Conservation (phyloP, 371 early-diverging fungal species). For the Mortierella sp. region DNA sequence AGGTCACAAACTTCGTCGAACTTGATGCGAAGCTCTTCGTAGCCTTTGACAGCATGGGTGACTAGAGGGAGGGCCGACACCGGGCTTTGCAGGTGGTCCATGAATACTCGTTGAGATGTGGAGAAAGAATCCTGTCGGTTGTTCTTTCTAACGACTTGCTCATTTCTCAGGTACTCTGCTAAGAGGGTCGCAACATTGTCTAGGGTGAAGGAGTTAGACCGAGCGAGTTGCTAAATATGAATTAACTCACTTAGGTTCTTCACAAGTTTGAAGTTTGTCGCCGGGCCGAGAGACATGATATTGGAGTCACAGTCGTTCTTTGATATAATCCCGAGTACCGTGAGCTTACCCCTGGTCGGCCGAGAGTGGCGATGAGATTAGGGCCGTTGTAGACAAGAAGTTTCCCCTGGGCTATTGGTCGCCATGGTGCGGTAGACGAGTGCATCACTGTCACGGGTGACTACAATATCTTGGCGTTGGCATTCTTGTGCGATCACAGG, state of each 20-base stretch:
- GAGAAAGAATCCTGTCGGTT: no score
- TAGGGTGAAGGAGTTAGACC: no score
- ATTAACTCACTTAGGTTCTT: not conserved
- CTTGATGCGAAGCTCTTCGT: not conserved
- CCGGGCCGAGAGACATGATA: not conserved
- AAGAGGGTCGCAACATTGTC: no score
- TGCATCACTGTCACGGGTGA: conserved; percentile 5
- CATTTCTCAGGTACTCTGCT: no score
- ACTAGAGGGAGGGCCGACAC: not conserved
- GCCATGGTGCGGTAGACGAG: conserved; percentile 1
- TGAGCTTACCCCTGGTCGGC: not conserved
- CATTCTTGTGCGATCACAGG: not conserved
- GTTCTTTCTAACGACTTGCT: no score
- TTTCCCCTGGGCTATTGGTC: not conserved
- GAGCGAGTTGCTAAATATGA: no score
- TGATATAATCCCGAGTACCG: conserved; percentile 2
- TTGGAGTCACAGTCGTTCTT: conserved; percentile 2
- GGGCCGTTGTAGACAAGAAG: not conserved
- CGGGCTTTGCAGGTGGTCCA: not conserved
- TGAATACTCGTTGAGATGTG: not conserved
- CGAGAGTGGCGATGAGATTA: not conserved
- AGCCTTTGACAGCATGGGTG: not conserved
- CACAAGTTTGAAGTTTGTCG: not conserved
- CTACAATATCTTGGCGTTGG: not conserved
- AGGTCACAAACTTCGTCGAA: not conserved